A percentile compares a stretch with the other conserved stretches of the same genome.
phyloP scores from a whole-genome alignment of 768 basidiomycete species.

The Auricularia sp. region DNA sequence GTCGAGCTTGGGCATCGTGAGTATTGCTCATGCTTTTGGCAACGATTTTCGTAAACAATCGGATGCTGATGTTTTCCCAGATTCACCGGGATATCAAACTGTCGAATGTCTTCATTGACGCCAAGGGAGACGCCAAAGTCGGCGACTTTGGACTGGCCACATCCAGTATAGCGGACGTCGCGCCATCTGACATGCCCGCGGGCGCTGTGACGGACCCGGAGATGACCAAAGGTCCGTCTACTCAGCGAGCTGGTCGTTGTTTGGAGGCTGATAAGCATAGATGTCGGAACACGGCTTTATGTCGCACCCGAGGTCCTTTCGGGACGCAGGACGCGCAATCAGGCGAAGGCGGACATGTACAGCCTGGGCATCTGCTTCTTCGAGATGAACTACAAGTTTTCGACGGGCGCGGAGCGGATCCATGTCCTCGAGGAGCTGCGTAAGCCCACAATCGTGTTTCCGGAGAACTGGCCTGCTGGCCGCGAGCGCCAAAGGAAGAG shows the following conservation, averaged over 20 bases:
- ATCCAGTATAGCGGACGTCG: constrained; percentile 67
- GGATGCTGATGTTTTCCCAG: not conserved
- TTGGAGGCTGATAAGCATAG: constrained; percentile 22
- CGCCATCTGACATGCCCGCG: constrained; percentile 52
- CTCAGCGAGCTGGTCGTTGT: not conserved
- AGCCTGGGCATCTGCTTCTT: constrained; percentile 97
- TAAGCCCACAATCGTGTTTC: constrained; percentile 64
- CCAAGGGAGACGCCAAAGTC: constrained; percentile 80
- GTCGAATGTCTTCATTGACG: constrained; percentile 89
- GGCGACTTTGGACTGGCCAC: constrained; percentile 92
- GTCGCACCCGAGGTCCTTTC: constrained; percentile 87
- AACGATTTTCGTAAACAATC: not conserved
- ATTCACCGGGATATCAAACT: constrained; percentile 70
- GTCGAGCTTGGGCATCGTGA: constrained; percentile 74
- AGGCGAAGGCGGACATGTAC: constrained; percentile 88
- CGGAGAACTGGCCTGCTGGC: constrained; percentile 56
- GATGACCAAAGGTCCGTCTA: constrained; percentile 58
- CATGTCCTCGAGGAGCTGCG: constrained; percentile 72
- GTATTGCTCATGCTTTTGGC: constrained; percentile 17
- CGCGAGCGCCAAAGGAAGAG: constrained; percentile 58
- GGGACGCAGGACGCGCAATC: constrained; percentile 34
- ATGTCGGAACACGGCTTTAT: constrained; percentile 85
- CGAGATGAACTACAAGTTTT: constrained; percentile 86
- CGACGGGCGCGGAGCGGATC: constrained; percentile 75
- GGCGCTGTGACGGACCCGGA: constrained; percentile 39